These are phyloP conservation scores for Boletus rex-veris DNA, from an alignment of 768 basidiomycete genomes.

Conservation along the genomic window DNA sequence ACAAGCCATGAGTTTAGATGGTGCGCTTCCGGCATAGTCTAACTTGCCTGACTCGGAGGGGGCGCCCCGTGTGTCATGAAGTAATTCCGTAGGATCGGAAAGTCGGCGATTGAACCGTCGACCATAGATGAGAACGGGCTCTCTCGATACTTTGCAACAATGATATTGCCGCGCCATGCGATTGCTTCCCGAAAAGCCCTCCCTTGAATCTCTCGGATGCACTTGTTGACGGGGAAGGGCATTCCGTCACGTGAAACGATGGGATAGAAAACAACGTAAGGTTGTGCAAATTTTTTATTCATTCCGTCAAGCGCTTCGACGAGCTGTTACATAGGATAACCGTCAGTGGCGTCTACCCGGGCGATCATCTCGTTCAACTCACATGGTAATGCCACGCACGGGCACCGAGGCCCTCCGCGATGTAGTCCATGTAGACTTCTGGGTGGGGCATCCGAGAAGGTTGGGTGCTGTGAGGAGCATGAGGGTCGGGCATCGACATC, in stretches of 20 bases:
- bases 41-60: slow-evolving; percentile 30
- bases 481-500: slow-evolving; percentile 40
- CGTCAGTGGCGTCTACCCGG: slow-evolving; percentile 18
- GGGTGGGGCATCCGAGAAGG: slow-evolving; percentile 74
- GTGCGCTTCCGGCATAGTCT: slow-evolving; percentile 18
- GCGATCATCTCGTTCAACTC: slow-evolving; percentile 21
- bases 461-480: slow-evolving; percentile 42
- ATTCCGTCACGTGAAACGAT: slow-evolving; percentile 72
- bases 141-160: slow-evolving; percentile 67
- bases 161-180: slow-evolving; percentile 79
- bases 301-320: slow-evolving; percentile 76
- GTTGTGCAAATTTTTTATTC: slow-evolving; percentile 72
- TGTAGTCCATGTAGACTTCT: slow-evolving; percentile 82
- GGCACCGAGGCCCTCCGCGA: slow-evolving; percentile 67
- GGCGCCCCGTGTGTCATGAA: slow-evolving; percentile 64
- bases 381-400: slow-evolving; percentile 76
- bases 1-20: slow-evolving; percentile 19
- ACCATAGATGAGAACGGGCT: slow-evolving; percentile 50
- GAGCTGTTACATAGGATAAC: slow-evolving; percentile 40
- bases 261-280: slow-evolving; percentile 82
- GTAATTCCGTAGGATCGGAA: slow-evolving; percentile 78
- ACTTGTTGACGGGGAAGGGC: slow-evolving; percentile 79
- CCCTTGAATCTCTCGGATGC: slow-evolving; percentile 72
- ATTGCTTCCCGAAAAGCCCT: slow-evolving; percentile 52
- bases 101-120: slow-evolving; percentile 79